These are phyloP conservation scores for Chrysosporium keratinophilum DNA, from an alignment of 2,329 filamentous ascomycete genomes.

Conservation along the genomic window DNA sequence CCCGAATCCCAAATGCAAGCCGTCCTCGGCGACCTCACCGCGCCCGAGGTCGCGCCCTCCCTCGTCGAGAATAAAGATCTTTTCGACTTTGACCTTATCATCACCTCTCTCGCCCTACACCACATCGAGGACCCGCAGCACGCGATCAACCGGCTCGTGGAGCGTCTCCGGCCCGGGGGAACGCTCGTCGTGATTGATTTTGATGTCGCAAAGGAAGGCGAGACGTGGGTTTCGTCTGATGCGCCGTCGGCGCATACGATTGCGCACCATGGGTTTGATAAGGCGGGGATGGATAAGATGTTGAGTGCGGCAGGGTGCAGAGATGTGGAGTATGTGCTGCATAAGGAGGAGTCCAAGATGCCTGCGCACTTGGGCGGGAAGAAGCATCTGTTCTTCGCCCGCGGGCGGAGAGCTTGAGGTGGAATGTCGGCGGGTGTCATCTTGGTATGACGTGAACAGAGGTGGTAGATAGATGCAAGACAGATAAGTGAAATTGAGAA, in stretches of 20 bases:
- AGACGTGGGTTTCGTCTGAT: background rate
- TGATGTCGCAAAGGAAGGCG: conserved; percentile 2
- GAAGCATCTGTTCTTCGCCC: conserved; percentile 15
- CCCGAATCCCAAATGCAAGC: conserved; percentile 13
- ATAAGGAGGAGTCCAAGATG: conserved; percentile 12
- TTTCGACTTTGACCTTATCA: conserved; percentile 16
- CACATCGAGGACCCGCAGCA: conserved; percentile 14
- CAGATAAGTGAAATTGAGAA: background rate
- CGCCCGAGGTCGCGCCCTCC: background rate
- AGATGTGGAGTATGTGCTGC: conserved; percentile 12
- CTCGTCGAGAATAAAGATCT: conserved; percentile 11
- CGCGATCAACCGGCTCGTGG: conserved; percentile 8
- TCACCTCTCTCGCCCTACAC: conserved; percentile 15
- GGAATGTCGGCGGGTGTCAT: background rate
- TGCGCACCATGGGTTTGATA: conserved; percentile 14
- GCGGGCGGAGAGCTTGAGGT: conserved; percentile 12
- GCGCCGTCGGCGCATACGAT: conserved; percentile 14
- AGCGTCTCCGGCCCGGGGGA: conserved; percentile 14
- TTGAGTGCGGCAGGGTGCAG: background rate
- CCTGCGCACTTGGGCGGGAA: conserved; percentile 3
- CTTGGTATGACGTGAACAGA: background rate
- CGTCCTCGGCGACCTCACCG: conserved; percentile 12
- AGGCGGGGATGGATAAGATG: conserved; percentile 10
- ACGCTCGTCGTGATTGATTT: conserved; percentile 16
- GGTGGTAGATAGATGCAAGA: background rate